A percentile compares a stretch with the other conserved stretches of the same genome.
Conservation (phyloP, 2,329 filamentous ascomycete species). For the Colletotrichum zoysiae region DNA sequence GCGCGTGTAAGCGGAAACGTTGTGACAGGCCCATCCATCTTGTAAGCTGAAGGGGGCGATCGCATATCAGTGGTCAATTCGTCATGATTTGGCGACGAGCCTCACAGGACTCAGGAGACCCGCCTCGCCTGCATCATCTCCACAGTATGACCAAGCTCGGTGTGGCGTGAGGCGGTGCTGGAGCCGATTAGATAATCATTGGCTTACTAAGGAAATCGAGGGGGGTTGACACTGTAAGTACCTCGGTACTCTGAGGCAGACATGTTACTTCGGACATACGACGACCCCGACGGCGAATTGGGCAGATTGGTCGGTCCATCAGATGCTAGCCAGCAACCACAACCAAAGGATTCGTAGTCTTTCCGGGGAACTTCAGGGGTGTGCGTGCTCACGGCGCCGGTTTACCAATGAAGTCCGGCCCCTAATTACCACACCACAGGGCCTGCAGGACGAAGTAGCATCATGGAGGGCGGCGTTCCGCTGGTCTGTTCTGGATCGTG, state of each 20-base stretch:
- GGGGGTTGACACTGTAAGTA: neutral
- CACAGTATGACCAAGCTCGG: slow-evolving; percentile 34
- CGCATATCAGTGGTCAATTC: slow-evolving; percentile 27
- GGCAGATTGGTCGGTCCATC: neutral
- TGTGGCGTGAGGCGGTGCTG: slow-evolving; percentile 21
- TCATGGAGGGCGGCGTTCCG: slow-evolving; percentile 30
- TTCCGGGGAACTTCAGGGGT: neutral
- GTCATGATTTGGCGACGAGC: slow-evolving; percentile 38
- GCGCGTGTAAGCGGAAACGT: slow-evolving; percentile 31
- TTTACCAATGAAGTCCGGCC: neutral
- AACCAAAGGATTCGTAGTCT: neutral
- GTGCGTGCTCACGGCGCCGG: neutral
- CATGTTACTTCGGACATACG: neutral
- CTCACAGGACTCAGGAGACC: neutral
- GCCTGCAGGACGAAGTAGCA: neutral
- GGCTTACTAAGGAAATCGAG: neutral
- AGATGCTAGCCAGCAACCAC: neutral
- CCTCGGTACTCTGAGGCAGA: neutral
- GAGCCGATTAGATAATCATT: neutral
- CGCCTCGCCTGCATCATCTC: neutral
- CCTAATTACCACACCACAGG: neutral
- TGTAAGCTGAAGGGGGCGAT: slow-evolving; percentile 29
- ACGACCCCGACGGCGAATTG: neutral
- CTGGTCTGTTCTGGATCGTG: slow-evolving; percentile 15
- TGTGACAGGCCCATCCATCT: slow-evolving; percentile 34